A percentile compares a stretch with the other conserved stretches of the same genome.
phyloP scores from a whole-genome alignment of 805 yeast genomes.

The Saccharomyces kudriavzevii region DNA sequence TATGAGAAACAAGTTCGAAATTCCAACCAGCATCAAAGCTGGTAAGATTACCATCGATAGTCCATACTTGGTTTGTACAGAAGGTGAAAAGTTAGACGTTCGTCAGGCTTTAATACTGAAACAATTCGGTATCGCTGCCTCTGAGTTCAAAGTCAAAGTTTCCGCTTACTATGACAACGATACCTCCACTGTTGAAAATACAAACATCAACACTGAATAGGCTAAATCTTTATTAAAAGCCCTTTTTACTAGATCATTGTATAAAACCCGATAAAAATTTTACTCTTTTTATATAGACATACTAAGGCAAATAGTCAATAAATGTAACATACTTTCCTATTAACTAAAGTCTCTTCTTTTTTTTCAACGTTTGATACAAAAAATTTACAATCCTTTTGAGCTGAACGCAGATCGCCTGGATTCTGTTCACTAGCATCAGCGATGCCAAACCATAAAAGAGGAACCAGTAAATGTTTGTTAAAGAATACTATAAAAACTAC shows the following conservation, averaged over 20 bases:
- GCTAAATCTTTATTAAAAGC: neutral
- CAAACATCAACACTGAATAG: slow-evolving; percentile 30
- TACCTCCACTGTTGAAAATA: slow-evolving; percentile 26
- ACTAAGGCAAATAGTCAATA: neutral
- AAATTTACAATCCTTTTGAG: no score
- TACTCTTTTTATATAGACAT: neutral
- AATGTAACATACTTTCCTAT: neutral
- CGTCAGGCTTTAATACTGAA: slow-evolving; percentile 86
- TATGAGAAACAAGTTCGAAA: slow-evolving; percentile 76
- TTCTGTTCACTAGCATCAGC: no score
- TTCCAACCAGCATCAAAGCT: slow-evolving; percentile 82
- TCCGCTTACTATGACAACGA: slow-evolving; percentile 74
- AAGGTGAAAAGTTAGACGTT: slow-evolving; percentile 77
- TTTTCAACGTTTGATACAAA: no score
- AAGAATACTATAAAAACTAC: neutral
- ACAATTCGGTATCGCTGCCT: slow-evolving; percentile 90
- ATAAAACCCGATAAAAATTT: neutral
- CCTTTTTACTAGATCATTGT: neutral
- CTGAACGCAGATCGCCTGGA: no score
- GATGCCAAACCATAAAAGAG: no score
- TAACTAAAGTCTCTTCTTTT: neutral
- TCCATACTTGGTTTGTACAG: slow-evolving; percentile 70
- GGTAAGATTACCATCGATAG: slow-evolving; percentile 78
- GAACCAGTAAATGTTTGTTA: neutral
- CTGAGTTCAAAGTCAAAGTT: slow-evolving; percentile 77